Evolutionary conservation across 208 protist species (phyloP).

Genomic region (Leptomonas seymouri): DNA sequence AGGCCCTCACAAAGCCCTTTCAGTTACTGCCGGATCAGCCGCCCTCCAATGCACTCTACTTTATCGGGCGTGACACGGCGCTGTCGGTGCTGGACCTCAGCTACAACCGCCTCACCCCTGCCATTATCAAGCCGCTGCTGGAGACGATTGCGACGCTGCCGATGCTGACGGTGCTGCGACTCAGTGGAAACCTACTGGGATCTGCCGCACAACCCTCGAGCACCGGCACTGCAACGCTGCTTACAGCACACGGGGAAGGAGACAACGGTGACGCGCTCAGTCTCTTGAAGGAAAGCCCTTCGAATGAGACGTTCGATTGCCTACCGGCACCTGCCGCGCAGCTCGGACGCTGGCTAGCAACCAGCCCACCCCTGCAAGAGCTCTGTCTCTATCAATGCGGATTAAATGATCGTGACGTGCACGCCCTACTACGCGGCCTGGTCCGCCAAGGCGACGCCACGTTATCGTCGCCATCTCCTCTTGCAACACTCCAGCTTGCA

Average conservation of each 20-base stretch:
- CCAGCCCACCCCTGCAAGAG: slow-evolving; percentile 42
- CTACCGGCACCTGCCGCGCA: slow-evolving; percentile 6
- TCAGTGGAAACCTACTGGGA: slow-evolving; percentile 66
- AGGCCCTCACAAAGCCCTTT: slow-evolving; percentile 3
- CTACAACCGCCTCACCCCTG: slow-evolving; percentile 56
- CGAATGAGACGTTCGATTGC: not conserved
- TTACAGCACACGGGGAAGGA: too few species aligned
- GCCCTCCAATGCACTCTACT: slow-evolving; percentile 29
- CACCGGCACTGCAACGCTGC: too few species aligned
- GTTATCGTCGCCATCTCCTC: not conserved
- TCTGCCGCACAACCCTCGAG: slow-evolving; percentile 5
- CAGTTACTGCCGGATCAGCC: not conserved
- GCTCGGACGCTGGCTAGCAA: slow-evolving; percentile 43
- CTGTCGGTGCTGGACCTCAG: slow-evolving; percentile 54
- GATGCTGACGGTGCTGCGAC: slow-evolving; percentile 43
- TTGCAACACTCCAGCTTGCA: slow-evolving; percentile 19
- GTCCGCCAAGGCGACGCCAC: not conserved
- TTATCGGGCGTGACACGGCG: slow-evolving; percentile 35
- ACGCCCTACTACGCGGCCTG: slow-evolving; percentile 47
- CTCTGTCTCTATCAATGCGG: slow-evolving; percentile 70
- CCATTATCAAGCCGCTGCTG: slow-evolving; percentile 37
- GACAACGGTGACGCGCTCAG: not conserved
- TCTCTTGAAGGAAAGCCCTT: not conserved
- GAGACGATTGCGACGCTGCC: slow-evolving; percentile 15
- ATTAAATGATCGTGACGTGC: slow-evolving; percentile 58